These are phyloP conservation scores for Allodekkera sacchari DNA, from an alignment of 805 yeast species.

Conservation along the genomic window DNA sequence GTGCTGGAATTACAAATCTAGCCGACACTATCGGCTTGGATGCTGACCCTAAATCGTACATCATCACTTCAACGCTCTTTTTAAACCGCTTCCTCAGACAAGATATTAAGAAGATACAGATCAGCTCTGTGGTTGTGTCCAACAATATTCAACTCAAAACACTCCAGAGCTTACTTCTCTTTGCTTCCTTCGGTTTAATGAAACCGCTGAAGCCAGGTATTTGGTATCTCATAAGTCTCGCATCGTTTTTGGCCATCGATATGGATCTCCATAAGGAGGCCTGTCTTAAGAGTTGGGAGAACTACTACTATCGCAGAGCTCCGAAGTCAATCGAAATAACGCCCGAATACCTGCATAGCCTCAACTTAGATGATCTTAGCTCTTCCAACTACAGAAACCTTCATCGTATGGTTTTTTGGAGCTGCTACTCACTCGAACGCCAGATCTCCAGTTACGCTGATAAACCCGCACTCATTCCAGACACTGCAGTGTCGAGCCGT, in stretches of 20 bases:
- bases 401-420: constrained; percentile 33
- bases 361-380: constrained; percentile 6
- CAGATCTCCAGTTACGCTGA: constrained; percentile 38
- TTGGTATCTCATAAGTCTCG: constrained; percentile 36
- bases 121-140: constrained; percentile 1
- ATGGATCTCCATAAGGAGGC: constrained; percentile 4
- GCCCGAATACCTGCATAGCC: neutral
- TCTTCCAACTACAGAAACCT: constrained; percentile 5
- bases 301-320: constrained; percentile 2
- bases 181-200: constrained; percentile 32
- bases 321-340: neutral
- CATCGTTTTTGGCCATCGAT: constrained; percentile 33
- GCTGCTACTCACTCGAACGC: constrained; percentile 35
- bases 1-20: constrained; percentile 7
- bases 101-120: constrained; percentile 3
- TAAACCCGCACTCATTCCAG: constrained; percentile 38
- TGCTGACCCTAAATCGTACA: no score
- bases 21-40: no score
- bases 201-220: constrained; percentile 38
- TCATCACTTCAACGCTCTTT: constrained; percentile 8
- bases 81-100: constrained; percentile 7
- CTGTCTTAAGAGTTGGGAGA: constrained; percentile 2
- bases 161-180: constrained; percentile 29
- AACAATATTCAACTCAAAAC: constrained; percentile 22
- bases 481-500: constrained; percentile 12